Conservation (phyloP, 768 basidiomycete species). For the Lentinula boryana region DNA sequence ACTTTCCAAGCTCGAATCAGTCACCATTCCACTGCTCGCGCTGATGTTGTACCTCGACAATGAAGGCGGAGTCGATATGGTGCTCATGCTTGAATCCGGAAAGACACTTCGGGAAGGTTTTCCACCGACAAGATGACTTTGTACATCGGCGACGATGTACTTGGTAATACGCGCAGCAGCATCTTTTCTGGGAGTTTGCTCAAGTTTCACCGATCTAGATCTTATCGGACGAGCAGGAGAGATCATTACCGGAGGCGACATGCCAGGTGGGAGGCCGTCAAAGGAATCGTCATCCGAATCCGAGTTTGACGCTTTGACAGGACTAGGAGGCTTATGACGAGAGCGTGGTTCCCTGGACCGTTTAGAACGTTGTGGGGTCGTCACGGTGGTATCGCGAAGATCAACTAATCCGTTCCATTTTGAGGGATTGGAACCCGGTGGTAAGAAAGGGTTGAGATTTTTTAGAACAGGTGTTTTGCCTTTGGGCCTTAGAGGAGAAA, state of each 20-base stretch:
- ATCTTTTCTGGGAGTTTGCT: slow-evolving; percentile 65
- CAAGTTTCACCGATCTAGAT: slow-evolving; percentile 38
- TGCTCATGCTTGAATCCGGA: slow-evolving; percentile 60
- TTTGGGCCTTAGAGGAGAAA: slow-evolving; percentile 34
- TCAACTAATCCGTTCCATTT: slow-evolving; percentile 76
- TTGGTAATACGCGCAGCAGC: slow-evolving; percentile 65
- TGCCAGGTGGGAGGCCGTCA: slow-evolving; percentile 45
- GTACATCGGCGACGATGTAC: slow-evolving; percentile 54
- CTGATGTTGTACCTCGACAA: slow-evolving; percentile 57
- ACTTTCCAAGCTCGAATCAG: slow-evolving; percentile 59
- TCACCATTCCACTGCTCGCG: slow-evolving; percentile 38
- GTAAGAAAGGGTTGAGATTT: slow-evolving; percentile 55
- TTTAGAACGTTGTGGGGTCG: slow-evolving; percentile 36
- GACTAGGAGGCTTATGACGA: neutral
- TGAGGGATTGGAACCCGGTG: slow-evolving; percentile 38
- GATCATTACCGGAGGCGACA: slow-evolving; percentile 54
- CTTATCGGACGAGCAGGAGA: slow-evolving; percentile 48
- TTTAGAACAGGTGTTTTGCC: slow-evolving; percentile 53
- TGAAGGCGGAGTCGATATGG: slow-evolving; percentile 65
- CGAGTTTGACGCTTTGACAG: slow-evolving; percentile 9
- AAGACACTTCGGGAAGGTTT: neutral
- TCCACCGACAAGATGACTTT: slow-evolving; percentile 26
- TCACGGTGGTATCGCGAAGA: slow-evolving; percentile 50
- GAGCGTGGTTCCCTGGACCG: slow-evolving; percentile 20
- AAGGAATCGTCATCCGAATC: slow-evolving; percentile 46